These are phyloP conservation scores for Chrysoporthe puriensis DNA, from an alignment of 2,329 filamentous ascomycete species.

Conservation along the genomic window DNA sequence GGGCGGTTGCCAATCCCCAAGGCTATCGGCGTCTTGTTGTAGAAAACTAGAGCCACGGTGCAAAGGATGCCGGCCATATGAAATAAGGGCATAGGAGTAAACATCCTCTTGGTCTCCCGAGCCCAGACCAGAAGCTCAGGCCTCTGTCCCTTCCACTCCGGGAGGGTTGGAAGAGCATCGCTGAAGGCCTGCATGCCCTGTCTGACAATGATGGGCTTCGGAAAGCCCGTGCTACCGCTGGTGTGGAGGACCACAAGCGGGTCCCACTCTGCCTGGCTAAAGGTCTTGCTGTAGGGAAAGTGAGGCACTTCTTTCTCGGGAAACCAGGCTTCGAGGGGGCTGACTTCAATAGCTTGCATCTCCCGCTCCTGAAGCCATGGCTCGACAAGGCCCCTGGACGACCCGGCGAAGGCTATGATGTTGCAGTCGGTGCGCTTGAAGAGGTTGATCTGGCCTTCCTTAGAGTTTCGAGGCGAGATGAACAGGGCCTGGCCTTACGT, in stretches of 20 bases:
- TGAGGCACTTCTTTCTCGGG: constrained; percentile 38
- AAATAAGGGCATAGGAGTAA: constrained; percentile 42
- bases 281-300: constrained; percentile 46
- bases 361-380: constrained; percentile 43
- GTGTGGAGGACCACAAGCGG: constrained; percentile 49
- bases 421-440: constrained; percentile 49
- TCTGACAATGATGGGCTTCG: constrained; percentile 47
- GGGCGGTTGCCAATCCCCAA: constrained; percentile 40
- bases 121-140: constrained; percentile 11
- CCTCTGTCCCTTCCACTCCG: constrained; percentile 29
- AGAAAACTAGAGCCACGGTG: constrained; percentile 35
- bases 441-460: constrained; percentile 49
- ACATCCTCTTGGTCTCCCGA: constrained; percentile 11
- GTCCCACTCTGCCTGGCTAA: constrained; percentile 47
- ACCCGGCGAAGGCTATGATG: constrained; percentile 40
- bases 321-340: constrained; percentile 42
- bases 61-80: constrained; percentile 42
- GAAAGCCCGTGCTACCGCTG: constrained; percentile 50
- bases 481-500: constrained; percentile 41
- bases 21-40: constrained; percentile 36
- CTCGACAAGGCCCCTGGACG: constrained; percentile 38
- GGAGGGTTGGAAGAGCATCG: constrained; percentile 38
- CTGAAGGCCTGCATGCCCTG: constrained; percentile 43
- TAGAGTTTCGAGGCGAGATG: constrained; percentile 50
- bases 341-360: constrained; percentile 44